Evolutionary conservation across 345 rosid genomes (phyloP).

Genomic region (Leavenworthia alabamica): DNA sequence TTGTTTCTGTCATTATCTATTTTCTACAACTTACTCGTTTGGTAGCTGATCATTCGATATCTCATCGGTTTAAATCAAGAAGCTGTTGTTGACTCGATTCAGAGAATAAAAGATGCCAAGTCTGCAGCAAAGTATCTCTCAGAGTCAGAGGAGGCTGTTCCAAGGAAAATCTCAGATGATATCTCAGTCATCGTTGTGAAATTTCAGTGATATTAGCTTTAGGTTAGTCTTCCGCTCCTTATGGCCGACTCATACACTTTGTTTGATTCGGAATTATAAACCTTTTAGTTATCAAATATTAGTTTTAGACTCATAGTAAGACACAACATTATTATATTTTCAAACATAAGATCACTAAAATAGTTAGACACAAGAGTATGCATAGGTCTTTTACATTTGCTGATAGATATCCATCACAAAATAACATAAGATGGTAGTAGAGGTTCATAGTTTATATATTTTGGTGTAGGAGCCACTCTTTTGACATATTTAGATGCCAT

Average conservation of each 20-base stretch:
- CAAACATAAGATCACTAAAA: conserved; percentile 8
- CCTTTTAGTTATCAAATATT: neutral
- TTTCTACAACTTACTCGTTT: neutral
- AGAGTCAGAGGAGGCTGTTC: conserved; percentile 74
- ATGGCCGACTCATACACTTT: neutral
- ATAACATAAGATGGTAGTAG: neutral
- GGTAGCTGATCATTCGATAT: neutral
- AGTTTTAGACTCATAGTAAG: neutral
- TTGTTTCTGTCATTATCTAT: neutral
- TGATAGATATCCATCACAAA: conserved; percentile 10
- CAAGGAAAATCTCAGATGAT: conserved; percentile 72
- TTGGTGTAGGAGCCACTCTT: neutral
- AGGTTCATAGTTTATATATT: neutral
- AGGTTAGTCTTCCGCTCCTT: conserved; percentile 27
- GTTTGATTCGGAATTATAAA: neutral
- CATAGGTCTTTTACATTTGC: neutral
- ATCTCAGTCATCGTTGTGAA: conserved; percentile 79
- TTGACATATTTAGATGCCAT: conserved; percentile 15
- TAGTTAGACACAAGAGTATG: conserved; percentile 4
- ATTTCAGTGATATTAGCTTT: conserved; percentile 36
- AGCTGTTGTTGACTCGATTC: conserved; percentile 58
- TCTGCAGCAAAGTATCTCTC: conserved; percentile 80
- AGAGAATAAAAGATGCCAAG: conserved; percentile 62
- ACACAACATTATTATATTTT: neutral
- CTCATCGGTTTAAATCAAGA: conserved; percentile 80